Conservation (phyloP, 352 stramenopile species). For the Phytophthora melonis region DNA sequence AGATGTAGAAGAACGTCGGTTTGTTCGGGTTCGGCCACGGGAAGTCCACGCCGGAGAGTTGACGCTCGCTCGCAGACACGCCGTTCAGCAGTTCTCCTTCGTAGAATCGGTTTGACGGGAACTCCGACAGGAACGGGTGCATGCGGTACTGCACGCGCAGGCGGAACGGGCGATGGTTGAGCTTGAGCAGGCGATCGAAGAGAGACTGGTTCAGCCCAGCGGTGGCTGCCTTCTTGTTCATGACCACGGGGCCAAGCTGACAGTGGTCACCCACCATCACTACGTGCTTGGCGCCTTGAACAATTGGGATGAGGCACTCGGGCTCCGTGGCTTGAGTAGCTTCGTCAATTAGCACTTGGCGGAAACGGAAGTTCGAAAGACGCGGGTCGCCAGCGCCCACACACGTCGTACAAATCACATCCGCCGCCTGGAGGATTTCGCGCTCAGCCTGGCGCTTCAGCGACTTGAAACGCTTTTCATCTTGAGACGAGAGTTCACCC, state of each 20-base stretch:
- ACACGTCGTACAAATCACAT: conserved; percentile 99
- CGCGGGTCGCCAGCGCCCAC: conserved; percentile 97
- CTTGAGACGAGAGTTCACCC: conserved; percentile 93
- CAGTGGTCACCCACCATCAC: conserved; percentile 99
- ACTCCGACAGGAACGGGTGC: conserved; percentile 99
- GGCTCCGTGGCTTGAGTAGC: conserved; percentile 99
- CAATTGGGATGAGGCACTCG: conserved; percentile 99
- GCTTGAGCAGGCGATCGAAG: conserved; percentile 97
- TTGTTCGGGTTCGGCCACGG: conserved; percentile 97
- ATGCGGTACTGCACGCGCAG: conserved; percentile 99
- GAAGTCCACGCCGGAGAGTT: conserved; percentile 92
- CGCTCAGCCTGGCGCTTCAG: conserved; percentile 94
- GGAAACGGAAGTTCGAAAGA: conserved; percentile 98
- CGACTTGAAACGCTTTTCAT: conserved; percentile 97
- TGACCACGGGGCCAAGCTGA: conserved; percentile 98
- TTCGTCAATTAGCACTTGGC: conserved; percentile 99
- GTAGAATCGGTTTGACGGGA: conserved; percentile 99
- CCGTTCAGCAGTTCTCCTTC: conserved; percentile 99
- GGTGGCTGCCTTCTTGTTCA: conserved; percentile 98
- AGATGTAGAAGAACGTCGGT: conserved; percentile 99
- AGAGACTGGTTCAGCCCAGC: conserved; percentile 98
- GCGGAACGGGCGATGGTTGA: conserved; percentile 96
- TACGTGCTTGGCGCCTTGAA: conserved; percentile 98
- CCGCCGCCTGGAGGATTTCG: conserved; percentile 97
- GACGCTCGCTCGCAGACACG: conserved; percentile 95